These are phyloP conservation scores for Pilatotrama ljubarskyi DNA, from an alignment of 768 basidiomycete genomes.

Conservation along the genomic window DNA sequence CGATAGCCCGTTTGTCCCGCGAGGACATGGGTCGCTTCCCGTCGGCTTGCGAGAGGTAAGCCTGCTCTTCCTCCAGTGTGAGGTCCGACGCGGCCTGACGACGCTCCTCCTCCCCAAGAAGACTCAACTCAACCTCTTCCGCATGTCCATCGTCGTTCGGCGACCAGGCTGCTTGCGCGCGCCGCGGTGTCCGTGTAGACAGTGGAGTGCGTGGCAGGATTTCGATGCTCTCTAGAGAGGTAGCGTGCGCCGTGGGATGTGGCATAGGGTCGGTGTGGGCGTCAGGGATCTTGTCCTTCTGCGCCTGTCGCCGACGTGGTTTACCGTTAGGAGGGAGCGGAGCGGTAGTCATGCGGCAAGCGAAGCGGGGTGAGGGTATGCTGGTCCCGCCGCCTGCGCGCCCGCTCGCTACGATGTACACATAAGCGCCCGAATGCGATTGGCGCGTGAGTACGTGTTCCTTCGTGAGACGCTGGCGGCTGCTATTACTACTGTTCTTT, in stretches of 20 bases:
- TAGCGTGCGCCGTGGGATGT: slow-evolving; percentile 22
- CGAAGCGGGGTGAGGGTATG: background rate
- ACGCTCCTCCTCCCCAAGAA: slow-evolving; percentile 60
- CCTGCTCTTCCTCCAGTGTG: slow-evolving; percentile 39
- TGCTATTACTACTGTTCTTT: no score
- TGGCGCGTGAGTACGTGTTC: background rate
- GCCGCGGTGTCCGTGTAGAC: slow-evolving; percentile 23
- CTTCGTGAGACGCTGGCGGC: background rate
- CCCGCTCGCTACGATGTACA: background rate
- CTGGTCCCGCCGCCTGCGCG: background rate
- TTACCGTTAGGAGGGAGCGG: slow-evolving; percentile 9
- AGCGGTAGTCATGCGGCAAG: slow-evolving; percentile 12
- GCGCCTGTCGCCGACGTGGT: slow-evolving; percentile 15
- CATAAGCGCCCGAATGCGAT: background rate
- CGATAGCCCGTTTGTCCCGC: slow-evolving; percentile 84
- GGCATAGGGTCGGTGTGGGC: slow-evolving; percentile 24
- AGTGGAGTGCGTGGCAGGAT: slow-evolving; percentile 31
- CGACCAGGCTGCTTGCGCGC: slow-evolving; percentile 17
- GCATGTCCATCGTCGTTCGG: slow-evolving; percentile 17
- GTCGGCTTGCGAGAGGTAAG: slow-evolving; percentile 33
- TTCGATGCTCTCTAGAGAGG: slow-evolving; percentile 32
- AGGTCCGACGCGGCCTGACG: slow-evolving; percentile 45
- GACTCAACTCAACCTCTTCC: slow-evolving; percentile 64
- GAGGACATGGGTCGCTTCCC: slow-evolving; percentile 55
- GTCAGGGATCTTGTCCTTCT: slow-evolving; percentile 3